phyloP scores from a whole-genome alignment of 495 filamentous ascomycete species.

The Neurospora africana region DNA sequence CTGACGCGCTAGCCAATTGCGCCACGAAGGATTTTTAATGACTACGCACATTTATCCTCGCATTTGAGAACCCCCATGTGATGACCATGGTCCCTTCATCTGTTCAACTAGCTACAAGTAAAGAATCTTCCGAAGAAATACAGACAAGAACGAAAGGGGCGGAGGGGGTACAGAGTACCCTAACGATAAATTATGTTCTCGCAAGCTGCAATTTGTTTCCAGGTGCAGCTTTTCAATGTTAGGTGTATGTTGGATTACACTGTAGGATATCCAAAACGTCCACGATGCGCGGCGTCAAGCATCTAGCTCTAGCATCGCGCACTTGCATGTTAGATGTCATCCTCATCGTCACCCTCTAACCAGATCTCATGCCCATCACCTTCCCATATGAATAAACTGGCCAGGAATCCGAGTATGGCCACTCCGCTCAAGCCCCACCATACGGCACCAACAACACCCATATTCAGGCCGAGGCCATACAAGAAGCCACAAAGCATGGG shows the following conservation, averaged over 20 bases:
- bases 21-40: neutral
- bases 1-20: neutral
- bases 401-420: conserved; percentile 49
- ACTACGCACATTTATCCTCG: neutral
- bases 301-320: neutral
- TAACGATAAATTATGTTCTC: neutral
- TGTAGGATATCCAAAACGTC: neutral
- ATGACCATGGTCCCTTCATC: neutral
- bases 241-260: neutral
- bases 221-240: neutral
- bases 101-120: neutral
- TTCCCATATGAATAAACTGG: conserved; percentile 59
- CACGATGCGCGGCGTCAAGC: neutral
- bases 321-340: conserved; percentile 5
- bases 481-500: conserved; percentile 61
- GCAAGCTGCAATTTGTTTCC: neutral
- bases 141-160: neutral
- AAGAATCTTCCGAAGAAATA: neutral
- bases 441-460: conserved; percentile 62
- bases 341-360: conserved; percentile 57
- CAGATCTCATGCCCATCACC: conserved; percentile 63
- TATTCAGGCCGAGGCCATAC: conserved; percentile 59
- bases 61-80: neutral
- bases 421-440: conserved; percentile 64
- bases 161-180: neutral